Evolutionary conservation across 2,329 filamentous ascomycete species (phyloP).

Genomic region (Verticillium dahliae): DNA sequence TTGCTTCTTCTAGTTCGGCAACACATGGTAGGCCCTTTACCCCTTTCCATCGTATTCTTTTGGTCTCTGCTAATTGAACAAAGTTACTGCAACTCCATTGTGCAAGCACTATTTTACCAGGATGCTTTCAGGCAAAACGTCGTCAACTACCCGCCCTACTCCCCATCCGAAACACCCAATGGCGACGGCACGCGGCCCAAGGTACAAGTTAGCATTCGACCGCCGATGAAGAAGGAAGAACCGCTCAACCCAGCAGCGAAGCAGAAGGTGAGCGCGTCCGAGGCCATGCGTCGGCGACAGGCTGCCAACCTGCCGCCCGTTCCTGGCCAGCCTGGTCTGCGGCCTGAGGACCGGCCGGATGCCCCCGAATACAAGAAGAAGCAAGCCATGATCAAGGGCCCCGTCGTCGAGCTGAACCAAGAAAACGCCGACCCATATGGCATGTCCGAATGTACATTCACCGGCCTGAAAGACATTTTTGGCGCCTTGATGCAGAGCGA

Average conservation of each 20-base stretch:
- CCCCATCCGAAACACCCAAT: constrained; percentile 63
- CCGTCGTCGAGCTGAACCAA: constrained; percentile 76
- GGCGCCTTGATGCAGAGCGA: constrained; percentile 77
- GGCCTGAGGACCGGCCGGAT: constrained; percentile 89
- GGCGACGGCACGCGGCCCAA: constrained; percentile 36
- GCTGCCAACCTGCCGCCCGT: constrained; percentile 47
- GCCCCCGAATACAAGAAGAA: constrained; percentile 98
- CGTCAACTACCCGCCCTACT: constrained; percentile 76
- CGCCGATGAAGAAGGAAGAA: constrained; percentile 43
- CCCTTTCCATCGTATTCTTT: background rate
- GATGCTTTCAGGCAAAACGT: constrained; percentile 90
- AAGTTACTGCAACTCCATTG: constrained; percentile 97
- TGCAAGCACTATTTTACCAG: constrained; percentile 95
- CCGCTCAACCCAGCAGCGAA: constrained; percentile 30
- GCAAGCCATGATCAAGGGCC: constrained; percentile 80
- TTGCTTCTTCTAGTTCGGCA: constrained; percentile 66
- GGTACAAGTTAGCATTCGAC: constrained; percentile 56
- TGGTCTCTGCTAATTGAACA: constrained; percentile 6
- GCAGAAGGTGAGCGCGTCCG: constrained; percentile 47
- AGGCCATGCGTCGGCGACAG: constrained; percentile 50
- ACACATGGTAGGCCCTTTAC: constrained; percentile 69
- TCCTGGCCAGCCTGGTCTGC: constrained; percentile 44
- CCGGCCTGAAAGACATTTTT: constrained; percentile 92
- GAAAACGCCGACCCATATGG: constrained; percentile 76
- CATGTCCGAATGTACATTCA: constrained; percentile 94